phyloP scores from a whole-genome alignment of 2,329 filamentous ascomycete species.

The Aspergillus sergii region DNA sequence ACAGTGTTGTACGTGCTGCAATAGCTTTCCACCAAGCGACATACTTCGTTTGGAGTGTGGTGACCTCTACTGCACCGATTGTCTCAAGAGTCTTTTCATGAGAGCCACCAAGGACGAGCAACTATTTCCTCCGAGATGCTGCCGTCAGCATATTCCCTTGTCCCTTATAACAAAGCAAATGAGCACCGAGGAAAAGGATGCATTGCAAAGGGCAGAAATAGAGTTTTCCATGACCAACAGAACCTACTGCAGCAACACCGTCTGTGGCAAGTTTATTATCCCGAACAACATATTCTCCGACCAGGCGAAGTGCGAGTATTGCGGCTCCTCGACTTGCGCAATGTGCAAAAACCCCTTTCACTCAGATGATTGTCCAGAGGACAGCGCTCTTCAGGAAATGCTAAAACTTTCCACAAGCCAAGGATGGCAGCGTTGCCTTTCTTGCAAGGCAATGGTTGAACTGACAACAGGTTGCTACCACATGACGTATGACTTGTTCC shows the following conservation, averaged over 20 bases:
- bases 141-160: slow-evolving; percentile 2
- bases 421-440: neutral
- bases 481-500: neutral
- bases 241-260: neutral
- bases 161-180: neutral
- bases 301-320: neutral
- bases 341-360: neutral
- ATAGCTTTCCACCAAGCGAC: neutral
- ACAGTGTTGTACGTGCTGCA: neutral
- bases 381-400: neutral
- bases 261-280: neutral
- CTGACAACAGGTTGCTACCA: neutral
- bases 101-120: slow-evolving; percentile 5
- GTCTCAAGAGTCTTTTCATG: slow-evolving; percentile 4
- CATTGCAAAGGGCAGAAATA: neutral
- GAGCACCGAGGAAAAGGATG: neutral
- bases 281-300: neutral
- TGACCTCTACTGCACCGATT: slow-evolving; percentile 7
- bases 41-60: neutral
- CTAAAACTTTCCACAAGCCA: neutral
- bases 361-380: neutral
- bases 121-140: slow-evolving; percentile 12
- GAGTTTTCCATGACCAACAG: neutral
- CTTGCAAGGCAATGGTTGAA: neutral
- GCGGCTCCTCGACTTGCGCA: neutral